phyloP scores from a whole-genome alignment of 129 eudicot species.

The Mikania micrantha region DNA sequence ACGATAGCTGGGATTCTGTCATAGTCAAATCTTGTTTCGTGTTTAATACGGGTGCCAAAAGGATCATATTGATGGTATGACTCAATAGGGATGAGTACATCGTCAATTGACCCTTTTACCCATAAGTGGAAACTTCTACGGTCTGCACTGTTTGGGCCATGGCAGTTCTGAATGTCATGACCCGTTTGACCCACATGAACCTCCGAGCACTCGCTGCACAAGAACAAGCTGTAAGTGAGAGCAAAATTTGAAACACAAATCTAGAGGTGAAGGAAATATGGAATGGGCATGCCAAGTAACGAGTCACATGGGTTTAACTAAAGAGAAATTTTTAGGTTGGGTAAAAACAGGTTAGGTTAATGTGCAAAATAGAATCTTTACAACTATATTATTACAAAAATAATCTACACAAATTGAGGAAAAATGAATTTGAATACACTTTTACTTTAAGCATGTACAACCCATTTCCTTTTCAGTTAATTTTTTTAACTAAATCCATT shows the following conservation, averaged over 20 bases:
- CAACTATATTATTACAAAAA: not conserved
- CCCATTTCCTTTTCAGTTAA: not conserved
- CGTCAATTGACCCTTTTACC: constrained; percentile 90
- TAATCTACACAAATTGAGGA: not conserved
- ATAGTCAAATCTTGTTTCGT: constrained; percentile 77
- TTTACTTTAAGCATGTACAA: not conserved
- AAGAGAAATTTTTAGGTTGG: not conserved
- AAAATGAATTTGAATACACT: not conserved
- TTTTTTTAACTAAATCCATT: not conserved
- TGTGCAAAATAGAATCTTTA: not conserved
- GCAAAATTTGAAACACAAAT: not conserved
- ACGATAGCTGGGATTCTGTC: constrained; percentile 91
- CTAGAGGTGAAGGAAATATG: not conserved
- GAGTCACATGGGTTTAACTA: not conserved
- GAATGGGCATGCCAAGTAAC: not conserved
- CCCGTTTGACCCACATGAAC: constrained; percentile 66
- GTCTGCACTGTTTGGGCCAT: constrained; percentile 44
- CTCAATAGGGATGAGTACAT: constrained; percentile 77
- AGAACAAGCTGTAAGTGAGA: constrained; percentile 14
- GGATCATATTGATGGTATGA: constrained; percentile 94
- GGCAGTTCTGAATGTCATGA: constrained; percentile 72
- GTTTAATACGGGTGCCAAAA: constrained; percentile 76
- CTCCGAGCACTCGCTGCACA: constrained; percentile 74
- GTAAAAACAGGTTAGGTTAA: not conserved
- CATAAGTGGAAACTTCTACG: constrained; percentile 76